Conservation (phyloP, 1,139 yeast genomes). For the Casaregolazyma lundiana region DNA sequence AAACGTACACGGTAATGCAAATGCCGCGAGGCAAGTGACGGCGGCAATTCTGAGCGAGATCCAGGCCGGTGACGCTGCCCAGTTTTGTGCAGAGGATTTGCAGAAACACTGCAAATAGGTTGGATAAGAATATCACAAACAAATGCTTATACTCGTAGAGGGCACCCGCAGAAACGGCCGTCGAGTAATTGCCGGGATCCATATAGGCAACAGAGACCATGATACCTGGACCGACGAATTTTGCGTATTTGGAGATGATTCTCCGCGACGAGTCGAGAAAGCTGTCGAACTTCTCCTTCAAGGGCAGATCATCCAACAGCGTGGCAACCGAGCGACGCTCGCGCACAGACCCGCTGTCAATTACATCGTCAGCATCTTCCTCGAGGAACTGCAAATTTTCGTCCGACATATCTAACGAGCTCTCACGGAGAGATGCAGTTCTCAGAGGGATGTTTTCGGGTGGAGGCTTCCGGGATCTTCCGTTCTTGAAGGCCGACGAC, state of each 20-base stretch:
- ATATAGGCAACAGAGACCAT: slow-evolving; percentile 95
- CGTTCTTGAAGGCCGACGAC: background rate
- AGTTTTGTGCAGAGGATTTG: slow-evolving; percentile 81
- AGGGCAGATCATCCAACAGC: background rate
- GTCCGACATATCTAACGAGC: slow-evolving; percentile 4
- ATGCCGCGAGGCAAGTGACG: slow-evolving; percentile 61
- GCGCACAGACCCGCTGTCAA: background rate
- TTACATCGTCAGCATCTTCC: slow-evolving; percentile 8
- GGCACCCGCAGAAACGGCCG: slow-evolving; percentile 92
- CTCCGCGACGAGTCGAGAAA: slow-evolving; percentile 14
- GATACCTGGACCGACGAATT: slow-evolving; percentile 86
- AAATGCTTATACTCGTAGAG: slow-evolving; percentile 77
- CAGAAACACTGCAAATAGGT: slow-evolving; percentile 78
- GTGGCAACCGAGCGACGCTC: background rate
- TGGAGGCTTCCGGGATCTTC: background rate
- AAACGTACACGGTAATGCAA: slow-evolving; percentile 58
- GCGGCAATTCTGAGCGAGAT: slow-evolving; percentile 81
- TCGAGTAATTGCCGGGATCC: slow-evolving; percentile 97
- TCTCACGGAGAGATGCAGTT: slow-evolving; percentile 1
- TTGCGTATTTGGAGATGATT: slow-evolving; percentile 46
- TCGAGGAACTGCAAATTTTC: slow-evolving; percentile 4
- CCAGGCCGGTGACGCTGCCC: slow-evolving; percentile 88
- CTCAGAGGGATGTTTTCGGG: slow-evolving; percentile 7
- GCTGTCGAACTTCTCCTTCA: slow-evolving; percentile 18
- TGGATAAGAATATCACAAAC: slow-evolving; percentile 75